Conservation (phyloP, 805 yeast species). For the Candida nanaspora region DNA sequence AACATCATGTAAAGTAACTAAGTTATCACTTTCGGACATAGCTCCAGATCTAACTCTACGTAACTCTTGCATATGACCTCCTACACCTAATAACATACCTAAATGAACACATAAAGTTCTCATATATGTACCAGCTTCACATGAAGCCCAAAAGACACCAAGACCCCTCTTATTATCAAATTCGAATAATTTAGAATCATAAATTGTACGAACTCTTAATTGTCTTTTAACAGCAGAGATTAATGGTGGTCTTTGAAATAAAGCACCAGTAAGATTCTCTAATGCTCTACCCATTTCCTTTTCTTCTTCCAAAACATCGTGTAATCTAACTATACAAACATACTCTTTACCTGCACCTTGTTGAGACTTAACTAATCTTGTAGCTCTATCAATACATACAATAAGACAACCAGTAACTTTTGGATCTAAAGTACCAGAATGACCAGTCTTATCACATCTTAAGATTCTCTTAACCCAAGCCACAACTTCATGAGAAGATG, state of each 20-base stretch:
- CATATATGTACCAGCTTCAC: conserved; percentile 99
- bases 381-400: conserved; percentile 97
- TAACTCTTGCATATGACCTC: conserved; percentile 99
- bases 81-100: conserved; percentile 97
- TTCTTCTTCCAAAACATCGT: conserved; percentile 85
- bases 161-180: conserved; percentile 95
- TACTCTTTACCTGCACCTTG: conserved; percentile 99
- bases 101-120: conserved; percentile 97
- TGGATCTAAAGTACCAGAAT: conserved; percentile 98
- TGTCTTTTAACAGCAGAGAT: conserved; percentile 99
- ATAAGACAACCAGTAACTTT: conserved; percentile 95
- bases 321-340: conserved; percentile 94
- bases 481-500: conserved; percentile 98
- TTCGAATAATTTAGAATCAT: conserved; percentile 91
- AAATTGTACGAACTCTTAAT: conserved; percentile 94
- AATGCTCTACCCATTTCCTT: conserved; percentile 78
- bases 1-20: conserved; percentile 95
- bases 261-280: conserved; percentile 96
- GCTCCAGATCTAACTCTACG: conserved; percentile 99
- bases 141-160: conserved; percentile 98
- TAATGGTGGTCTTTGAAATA: conserved; percentile 98
- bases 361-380: conserved; percentile 95
- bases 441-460: conserved; percentile 96
- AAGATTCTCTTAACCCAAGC: conserved; percentile 98
- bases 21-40: conserved; percentile 76